A percentile compares a stretch with the other conserved stretches of the same genome.
Evolutionary conservation across 2,329 filamentous ascomycete genomes (phyloP).

Genomic region (Sphaerulina vaccinii): DNA sequence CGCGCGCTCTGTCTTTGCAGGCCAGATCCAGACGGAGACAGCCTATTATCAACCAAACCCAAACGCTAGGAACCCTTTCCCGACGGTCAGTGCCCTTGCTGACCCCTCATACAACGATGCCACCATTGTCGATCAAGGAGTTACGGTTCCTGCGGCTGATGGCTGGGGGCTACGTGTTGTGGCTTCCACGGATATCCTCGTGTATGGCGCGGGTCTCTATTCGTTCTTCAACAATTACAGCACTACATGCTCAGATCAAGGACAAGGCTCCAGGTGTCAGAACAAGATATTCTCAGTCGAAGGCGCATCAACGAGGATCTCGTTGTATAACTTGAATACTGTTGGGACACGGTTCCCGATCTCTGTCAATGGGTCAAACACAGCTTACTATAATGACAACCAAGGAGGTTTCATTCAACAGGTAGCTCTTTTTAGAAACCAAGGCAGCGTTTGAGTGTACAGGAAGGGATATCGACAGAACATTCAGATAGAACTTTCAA

Average conservation of each 20-base stretch:
- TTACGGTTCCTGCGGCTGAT: constrained; percentile 44
- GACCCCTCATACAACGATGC: constrained; percentile 70
- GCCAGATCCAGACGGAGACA: constrained; percentile 81
- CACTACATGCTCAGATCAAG: constrained; percentile 41
- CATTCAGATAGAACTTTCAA: too few relatives aligned
- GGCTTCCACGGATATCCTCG: constrained; percentile 54
- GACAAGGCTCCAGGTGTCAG: constrained; percentile 47
- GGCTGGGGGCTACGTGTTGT: constrained; percentile 67
- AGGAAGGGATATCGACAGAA: neutral
- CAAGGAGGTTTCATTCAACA: constrained; percentile 47
- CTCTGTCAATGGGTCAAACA: constrained; percentile 43
- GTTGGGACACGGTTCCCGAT: constrained; percentile 47
- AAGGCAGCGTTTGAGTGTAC: constrained; percentile 1
- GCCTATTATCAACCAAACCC: constrained; percentile 84
- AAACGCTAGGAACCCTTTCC: constrained; percentile 66
- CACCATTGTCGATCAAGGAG: constrained; percentile 21
- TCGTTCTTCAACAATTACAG: constrained; percentile 67
- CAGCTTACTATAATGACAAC: constrained; percentile 50
- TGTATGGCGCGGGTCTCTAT: constrained; percentile 67
- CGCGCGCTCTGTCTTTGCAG: constrained; percentile 77
- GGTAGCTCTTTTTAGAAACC: constrained; percentile 41
- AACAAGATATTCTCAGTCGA: constrained; percentile 52
- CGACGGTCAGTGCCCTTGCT: constrained; percentile 53
- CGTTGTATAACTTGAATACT: constrained; percentile 44
- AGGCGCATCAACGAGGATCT: constrained; percentile 39